Base-by-base conservation (phyloP, 225 moss, liverwort and hornwort species). In the Polytrichum formosum region DNA sequence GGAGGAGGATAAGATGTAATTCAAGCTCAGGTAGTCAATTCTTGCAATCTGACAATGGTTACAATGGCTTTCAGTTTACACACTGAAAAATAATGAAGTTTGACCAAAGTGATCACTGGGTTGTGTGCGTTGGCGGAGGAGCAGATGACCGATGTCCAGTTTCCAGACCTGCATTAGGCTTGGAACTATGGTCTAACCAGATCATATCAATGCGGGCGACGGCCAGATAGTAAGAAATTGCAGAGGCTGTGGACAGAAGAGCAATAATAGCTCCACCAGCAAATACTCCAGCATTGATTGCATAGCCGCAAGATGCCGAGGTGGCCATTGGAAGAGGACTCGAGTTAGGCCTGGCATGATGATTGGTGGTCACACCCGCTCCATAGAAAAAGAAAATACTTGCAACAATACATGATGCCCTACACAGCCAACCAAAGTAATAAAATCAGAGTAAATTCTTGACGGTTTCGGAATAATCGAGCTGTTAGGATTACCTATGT, bases 291-390 rank as follows among this genome's bases (percentile, higher is more conserved):
- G 83, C 83, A 66, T 87, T 74, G 0, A 87, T 26, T 64, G 84
- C 76, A 4, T 87, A 87, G n/a, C 81, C 87, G 46, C 87, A 87
- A 22, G 84, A 35, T 5, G 77, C 77, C 0, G 81, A 70, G 31
- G 87, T 77, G 5, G 87, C 67, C 0, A 80, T 84, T 31, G 81
- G 83, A 9, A 87, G 68, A 1, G 78, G 60, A 23, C 69, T 74
- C 25, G 76, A 61, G 10, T 68, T 27, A 8, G 72, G 55, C 23
- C 61, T 70, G 4, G 78, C 64, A 56, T 73, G 83, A 4, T 65
- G 76, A 67, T 74, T 84, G 76, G 68, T 70, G 62, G 81, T 84
- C 61, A 87, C 54, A 7, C 76, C 65, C 8, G 77, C 81, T n/a
- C 76, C 87, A 18, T 87, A 87, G 64, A 81, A 72, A 67, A 66